phyloP scores from a whole-genome alignment of 805 yeast species.

The Saccharomycopsis javanensis region DNA sequence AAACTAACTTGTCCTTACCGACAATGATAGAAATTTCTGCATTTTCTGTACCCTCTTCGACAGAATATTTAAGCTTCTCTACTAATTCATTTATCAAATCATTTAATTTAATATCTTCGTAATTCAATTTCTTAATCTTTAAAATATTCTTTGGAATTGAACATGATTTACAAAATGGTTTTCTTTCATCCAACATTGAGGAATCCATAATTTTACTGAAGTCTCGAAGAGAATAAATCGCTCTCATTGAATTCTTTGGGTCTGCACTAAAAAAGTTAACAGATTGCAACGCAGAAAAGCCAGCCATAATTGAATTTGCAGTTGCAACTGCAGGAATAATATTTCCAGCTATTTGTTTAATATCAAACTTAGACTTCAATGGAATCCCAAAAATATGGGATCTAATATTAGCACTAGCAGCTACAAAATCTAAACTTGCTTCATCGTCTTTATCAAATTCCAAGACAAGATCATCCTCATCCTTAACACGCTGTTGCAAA shows the following conservation, averaged over 20 bases:
- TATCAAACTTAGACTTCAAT: conserved; percentile 67
- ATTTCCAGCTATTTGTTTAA: conserved; percentile 93
- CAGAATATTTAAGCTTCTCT: conserved; percentile 43
- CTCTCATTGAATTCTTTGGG: conserved; percentile 29
- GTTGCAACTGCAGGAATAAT: conserved; percentile 98
- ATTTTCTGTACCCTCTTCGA: conserved; percentile 30
- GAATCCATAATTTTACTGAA: conserved; percentile 57
- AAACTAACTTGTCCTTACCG: conserved; percentile 52
- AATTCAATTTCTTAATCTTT: conserved; percentile 25
- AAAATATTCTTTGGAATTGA: conserved; percentile 44
- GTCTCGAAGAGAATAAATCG: conserved; percentile 45
- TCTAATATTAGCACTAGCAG: conserved; percentile 73
- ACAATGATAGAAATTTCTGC: conserved; percentile 41
- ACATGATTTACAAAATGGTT: conserved; percentile 62
- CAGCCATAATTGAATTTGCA: conserved; percentile 91
- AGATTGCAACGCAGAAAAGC: conserved; percentile 71
- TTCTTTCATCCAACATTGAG: conserved; percentile 53
- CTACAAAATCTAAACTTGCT: conserved; percentile 82
- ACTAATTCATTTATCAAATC: conserved; percentile 44
- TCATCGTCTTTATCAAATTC: conserved; percentile 92
- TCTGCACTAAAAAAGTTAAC: conserved; percentile 31
- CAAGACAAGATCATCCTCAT: conserved; percentile 23
- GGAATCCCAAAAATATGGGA: conserved; percentile 63
- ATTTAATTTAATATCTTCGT: conserved; percentile 31
- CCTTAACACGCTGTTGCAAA: conserved; percentile 9